phyloP scores from a whole-genome alignment of 441 rosid species.

The Mallotus japonicus region DNA sequence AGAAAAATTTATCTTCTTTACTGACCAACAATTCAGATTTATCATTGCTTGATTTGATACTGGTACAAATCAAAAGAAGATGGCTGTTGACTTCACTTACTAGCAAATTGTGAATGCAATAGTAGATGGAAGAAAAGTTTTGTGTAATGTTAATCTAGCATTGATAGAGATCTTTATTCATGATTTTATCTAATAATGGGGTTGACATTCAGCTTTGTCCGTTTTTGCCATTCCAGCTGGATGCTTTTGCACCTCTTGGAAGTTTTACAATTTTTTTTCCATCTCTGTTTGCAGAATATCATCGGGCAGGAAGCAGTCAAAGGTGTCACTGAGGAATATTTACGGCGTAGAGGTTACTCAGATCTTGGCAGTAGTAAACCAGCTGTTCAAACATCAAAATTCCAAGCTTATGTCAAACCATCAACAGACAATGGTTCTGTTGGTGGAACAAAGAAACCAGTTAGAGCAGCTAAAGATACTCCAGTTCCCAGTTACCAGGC shows the following conservation, averaged over 20 bases:
- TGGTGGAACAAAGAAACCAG: constrained; percentile 49
- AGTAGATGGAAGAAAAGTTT: too few species aligned
- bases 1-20: too few species aligned
- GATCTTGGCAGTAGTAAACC: constrained; percentile 33
- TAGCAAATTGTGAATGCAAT: background rate
- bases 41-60: background rate
- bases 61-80: background rate
- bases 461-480: constrained; percentile 42
- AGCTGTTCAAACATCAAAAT: constrained; percentile 42
- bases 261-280: constrained; percentile 12
- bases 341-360: constrained; percentile 63
- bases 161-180: background rate
- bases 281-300: constrained; percentile 54
- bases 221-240: background rate
- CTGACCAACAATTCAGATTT: background rate
- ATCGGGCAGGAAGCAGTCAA: constrained; percentile 68
- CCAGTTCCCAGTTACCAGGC: constrained; percentile 26
- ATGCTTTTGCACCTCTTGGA: background rate
- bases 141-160: background rate
- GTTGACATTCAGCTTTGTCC: background rate
- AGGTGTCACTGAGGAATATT: constrained; percentile 67
- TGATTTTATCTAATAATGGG: background rate
- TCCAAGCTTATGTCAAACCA: constrained; percentile 79
- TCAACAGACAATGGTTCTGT: constrained; percentile 43
- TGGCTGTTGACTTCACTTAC: background rate